These are phyloP conservation scores for Globisporangium nagaii DNA, from an alignment of 352 stramenopile genomes.

Conservation along the genomic window DNA sequence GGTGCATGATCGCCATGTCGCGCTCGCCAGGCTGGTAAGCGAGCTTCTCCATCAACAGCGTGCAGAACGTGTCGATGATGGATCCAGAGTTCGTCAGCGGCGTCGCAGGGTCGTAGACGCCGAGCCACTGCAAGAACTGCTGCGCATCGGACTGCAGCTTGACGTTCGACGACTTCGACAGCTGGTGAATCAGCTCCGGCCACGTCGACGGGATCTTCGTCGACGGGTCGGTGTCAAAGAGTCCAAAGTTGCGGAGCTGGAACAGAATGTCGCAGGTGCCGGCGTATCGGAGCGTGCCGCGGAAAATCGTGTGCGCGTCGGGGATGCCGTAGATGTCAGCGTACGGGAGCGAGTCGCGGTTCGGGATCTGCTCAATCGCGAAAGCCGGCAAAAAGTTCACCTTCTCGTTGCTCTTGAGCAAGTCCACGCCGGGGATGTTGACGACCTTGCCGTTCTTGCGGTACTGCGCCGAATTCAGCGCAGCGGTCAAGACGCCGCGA, in stretches of 20 bases:
- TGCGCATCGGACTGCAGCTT: conserved; percentile 46
- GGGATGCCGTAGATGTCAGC: conserved; percentile 93
- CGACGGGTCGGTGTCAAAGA: conserved; percentile 73
- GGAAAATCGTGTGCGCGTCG: conserved; percentile 88
- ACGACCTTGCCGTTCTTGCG: conserved; percentile 80
- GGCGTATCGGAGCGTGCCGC: conserved; percentile 92
- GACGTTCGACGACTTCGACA: conserved; percentile 30
- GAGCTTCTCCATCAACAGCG: conserved; percentile 86
- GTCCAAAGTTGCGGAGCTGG: conserved; percentile 86
- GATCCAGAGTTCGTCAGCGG: conserved; percentile 47
- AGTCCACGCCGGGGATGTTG: conserved; percentile 78
- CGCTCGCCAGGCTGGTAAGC: conserved; percentile 86
- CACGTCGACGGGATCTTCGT: conserved; percentile 60
- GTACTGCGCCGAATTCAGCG: conserved; percentile 89
- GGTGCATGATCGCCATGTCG: conserved; percentile 95
- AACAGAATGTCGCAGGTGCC: conserved; percentile 91
- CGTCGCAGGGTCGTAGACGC: conserved; percentile 50
- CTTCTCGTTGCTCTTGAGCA: conserved; percentile 82
- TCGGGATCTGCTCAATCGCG: conserved; percentile 93
- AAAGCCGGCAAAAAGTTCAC: conserved; percentile 89
- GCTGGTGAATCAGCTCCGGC: conserved; percentile 73
- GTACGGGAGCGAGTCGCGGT: conserved; percentile 93
- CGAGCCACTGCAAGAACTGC: conserved; percentile 75
- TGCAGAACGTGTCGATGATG: conserved; percentile 82
- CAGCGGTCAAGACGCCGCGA: conserved; percentile 91